Base-by-base conservation (phyloP, 108 stramenopile genomes). In the Schizochytrium sp. region DNA sequence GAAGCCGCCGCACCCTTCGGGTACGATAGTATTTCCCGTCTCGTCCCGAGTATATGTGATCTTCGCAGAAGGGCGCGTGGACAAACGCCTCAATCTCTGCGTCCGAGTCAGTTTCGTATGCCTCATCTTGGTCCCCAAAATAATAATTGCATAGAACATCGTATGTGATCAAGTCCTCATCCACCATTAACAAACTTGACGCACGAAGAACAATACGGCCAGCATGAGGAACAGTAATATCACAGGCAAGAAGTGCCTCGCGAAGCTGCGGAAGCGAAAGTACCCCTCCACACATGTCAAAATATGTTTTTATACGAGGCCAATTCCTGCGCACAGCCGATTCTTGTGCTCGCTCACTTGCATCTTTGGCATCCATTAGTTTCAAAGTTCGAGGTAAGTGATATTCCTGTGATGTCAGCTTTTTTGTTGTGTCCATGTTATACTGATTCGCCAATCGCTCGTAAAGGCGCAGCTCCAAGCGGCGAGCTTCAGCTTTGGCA, bases 71-170 rank as follows among this genome's bases (percentile, higher is more conserved):
- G 59, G 28, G 28, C 28, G 28, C 28, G 28, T 28, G 28, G 28
- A 28, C 28, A 28, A 28, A 28, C 28, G 28, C 28, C 44, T 69
- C 64, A 7, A 17, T 53, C 47, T 83, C 76, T 12, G 53, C 76
- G 47, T 83, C 76, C 53, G 76, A 83, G 76, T 83, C 3, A 10
- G 76, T 83, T 53, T 83, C 76, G 3, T 83, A 83, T 53, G 28
- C 50, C 15, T 42, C 28, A n/a, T 17, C 59, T 60, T 60, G 12
- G 40, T 83, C 76, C 0, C 28, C 45, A 49, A 55, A 83, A 53
- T 83, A 83, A 2, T 83, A 83, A n/a, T 83, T 8, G 47, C 49
- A 42, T 7, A 69, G 12, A 1, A 55, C 76, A 38, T 5, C 28
- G 28, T 83, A 83, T 5, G 76, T 5, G 10, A 83, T 13, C 10